Evolutionary conservation across 495 filamentous ascomycete genomes (phyloP), one percentile per base, ranked within the genome.

Genomic region (Hypoxylon rickii): DNA sequence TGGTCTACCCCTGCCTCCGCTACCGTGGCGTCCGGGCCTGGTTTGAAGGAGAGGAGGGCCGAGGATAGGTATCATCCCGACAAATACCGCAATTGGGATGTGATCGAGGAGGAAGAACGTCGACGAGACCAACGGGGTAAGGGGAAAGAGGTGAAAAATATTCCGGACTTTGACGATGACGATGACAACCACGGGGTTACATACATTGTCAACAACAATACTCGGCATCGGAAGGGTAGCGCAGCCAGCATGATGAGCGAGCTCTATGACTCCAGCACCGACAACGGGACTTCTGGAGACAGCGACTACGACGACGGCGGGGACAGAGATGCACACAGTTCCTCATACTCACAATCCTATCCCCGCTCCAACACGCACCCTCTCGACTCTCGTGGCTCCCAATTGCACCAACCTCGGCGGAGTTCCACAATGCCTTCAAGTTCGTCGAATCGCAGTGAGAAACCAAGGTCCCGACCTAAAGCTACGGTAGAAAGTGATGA

Each of bases 221-320:
- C 21, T 46, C 63, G 43, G 2, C 44, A 45, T 21, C 55, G 63
- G 24, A 50, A 21, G 21, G 61, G 58, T 6, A 69, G 63, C 22
- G 48, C 46, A 4, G 53, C 44, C 0, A 66, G 63, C 39, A 54
- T 59, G 1, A 53, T 44, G 5, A 60, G 63, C 26, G 56, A 63
- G 7, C 50, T 69, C 15, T 69, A 65, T 50, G 66, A 69, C 24
- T 66, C 66, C 12, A 66, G 59, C 26, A 51, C 58, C 33, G 59
- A 59, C 7, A 44, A 51, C 11, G 18, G 17, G 12, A 44, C 51
- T 7, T 54, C 32, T 5, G 42, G 49, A 21, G 49, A 45, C 1
- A 26, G 32, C 3, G 41, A 42, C 13, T 45, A 18, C 7, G 54
- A 44, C 16, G 41, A 37, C 15, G 41, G 32, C 15, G 17, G 39